Conservation (phyloP, 73 alveolate species). For the Blepharisma stoltei region DNA sequence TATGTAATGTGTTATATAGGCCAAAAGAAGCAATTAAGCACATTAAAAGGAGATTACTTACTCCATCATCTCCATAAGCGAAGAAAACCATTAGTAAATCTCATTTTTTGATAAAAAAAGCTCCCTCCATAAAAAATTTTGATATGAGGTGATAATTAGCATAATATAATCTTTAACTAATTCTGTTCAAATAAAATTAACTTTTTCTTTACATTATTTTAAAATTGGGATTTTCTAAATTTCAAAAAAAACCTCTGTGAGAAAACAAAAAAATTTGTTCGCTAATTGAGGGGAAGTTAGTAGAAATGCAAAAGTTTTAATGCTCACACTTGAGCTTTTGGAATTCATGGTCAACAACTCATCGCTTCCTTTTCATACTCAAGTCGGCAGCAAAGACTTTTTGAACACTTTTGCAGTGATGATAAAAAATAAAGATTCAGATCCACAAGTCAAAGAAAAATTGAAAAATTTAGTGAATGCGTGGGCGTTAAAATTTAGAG, state of each 20-base stretch:
- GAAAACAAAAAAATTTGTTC: constrained; percentile 29
- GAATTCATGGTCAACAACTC: constrained; percentile 44
- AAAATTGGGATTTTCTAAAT: too few species aligned
- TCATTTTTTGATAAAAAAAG: too few species aligned
- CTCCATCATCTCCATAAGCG: too few species aligned
- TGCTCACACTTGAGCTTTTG: constrained; percentile 54
- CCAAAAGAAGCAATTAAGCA: constrained; percentile 36
- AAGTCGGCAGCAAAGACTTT: constrained; percentile 68
- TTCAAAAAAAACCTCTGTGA: too few species aligned
- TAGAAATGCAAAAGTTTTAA: constrained; percentile 43
- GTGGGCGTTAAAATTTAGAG: constrained; percentile 80
- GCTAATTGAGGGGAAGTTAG: constrained; percentile 26
- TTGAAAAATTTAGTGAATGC: constrained; percentile 58
- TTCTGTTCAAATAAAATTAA: too few species aligned
- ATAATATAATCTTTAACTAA: constrained; percentile 4
- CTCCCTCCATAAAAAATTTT: too few species aligned
- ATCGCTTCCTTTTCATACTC: constrained; percentile 52
- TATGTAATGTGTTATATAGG: constrained; percentile 36
- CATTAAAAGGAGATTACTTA: constrained; percentile 19
- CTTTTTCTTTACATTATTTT: too few species aligned
- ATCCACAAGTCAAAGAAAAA: constrained; percentile 54
- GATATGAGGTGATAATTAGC: too few species aligned
- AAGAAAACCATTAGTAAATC: too few species aligned
- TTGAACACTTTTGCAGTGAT: constrained; percentile 57
- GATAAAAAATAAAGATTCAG: constrained; percentile 56